phyloP scores from a whole-genome alignment of 768 basidiomycete species.

The Lentinula raphanica region DNA sequence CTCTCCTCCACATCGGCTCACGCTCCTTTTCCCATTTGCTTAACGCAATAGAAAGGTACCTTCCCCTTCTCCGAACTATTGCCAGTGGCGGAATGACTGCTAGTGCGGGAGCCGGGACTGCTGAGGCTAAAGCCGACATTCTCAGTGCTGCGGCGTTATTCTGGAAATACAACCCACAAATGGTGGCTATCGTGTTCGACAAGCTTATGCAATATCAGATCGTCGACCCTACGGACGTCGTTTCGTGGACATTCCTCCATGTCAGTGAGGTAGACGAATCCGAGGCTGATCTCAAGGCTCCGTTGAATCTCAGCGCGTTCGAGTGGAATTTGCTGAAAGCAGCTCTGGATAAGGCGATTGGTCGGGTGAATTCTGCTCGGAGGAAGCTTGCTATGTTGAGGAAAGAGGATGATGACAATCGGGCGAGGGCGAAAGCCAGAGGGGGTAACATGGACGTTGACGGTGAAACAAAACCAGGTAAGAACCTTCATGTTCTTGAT shows the following conservation, averaged over 20 bases:
- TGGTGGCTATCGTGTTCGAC: constrained; percentile 90
- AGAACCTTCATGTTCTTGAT: constrained; percentile 7
- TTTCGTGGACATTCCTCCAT: constrained; percentile 74
- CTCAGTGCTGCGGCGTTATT: constrained; percentile 67
- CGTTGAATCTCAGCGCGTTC: constrained; percentile 48
- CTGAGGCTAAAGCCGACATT: constrained; percentile 65
- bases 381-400: constrained; percentile 68
- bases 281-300: constrained; percentile 31
- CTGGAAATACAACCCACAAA: constrained; percentile 83
- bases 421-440: constrained; percentile 69
- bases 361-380: constrained; percentile 74
- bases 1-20: constrained; percentile 84
- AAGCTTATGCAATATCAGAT: constrained; percentile 99
- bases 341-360: constrained; percentile 87
- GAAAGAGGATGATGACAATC: constrained; percentile 85
- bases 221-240: constrained; percentile 89
- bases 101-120: constrained; percentile 31
- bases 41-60: constrained; percentile 94
- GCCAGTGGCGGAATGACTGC: constrained; percentile 42
- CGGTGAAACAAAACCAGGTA: constrained; percentile 51
- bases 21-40: constrained; percentile 97
- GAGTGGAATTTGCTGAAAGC: constrained; percentile 85
- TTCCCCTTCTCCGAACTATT: constrained; percentile 65
- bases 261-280: constrained; percentile 34
- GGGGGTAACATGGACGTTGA: constrained; percentile 41